Conservation (phyloP, 768 basidiomycete species). For the Tricholoma bakamatsutake region DNA sequence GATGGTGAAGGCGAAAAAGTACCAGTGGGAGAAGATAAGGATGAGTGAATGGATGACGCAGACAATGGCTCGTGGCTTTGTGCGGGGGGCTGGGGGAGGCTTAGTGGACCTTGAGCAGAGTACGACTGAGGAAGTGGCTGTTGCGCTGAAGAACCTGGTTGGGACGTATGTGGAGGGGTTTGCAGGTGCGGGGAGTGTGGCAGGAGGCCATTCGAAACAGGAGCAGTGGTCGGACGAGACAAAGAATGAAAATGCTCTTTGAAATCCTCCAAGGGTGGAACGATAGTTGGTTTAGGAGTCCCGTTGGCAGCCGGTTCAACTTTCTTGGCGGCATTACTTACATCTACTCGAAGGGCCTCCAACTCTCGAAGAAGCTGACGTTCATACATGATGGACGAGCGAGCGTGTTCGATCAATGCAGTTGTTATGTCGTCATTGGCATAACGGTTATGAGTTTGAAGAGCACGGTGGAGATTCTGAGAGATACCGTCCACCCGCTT, state of each 20-base stretch:
- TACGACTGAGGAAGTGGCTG: constrained; percentile 13
- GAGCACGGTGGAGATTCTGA: constrained; percentile 82
- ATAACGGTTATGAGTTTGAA: constrained; percentile 77
- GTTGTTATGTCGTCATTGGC: constrained; percentile 90
- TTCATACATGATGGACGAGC: constrained; percentile 89
- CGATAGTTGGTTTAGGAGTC: constrained; percentile 52
- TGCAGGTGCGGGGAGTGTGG: constrained; percentile 20
- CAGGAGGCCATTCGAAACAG: constrained; percentile 27
- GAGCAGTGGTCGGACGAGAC: constrained; percentile 25
- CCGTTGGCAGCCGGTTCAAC: constrained; percentile 41
- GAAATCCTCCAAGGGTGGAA: constrained; percentile 63
- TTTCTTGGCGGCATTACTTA: constrained; percentile 63
- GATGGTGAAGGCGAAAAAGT: constrained; percentile 16
- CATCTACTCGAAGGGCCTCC: constrained; percentile 75
- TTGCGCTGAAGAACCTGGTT: constrained; percentile 21
- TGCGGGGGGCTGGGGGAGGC: constrained; percentile 16
- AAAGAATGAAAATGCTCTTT: constrained; percentile 26
- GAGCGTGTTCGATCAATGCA: constrained; percentile 88
- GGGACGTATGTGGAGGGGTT: constrained; percentile 32
- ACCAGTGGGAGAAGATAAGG: constrained; percentile 15
- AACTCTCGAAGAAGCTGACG: constrained; percentile 82
- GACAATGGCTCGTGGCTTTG: constrained; percentile 23
- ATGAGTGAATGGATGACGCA: constrained; percentile 21
- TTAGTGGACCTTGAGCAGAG: constrained; percentile 7
- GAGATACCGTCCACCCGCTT: constrained; percentile 91